Evolutionary conservation across 1,284 basidiomycete genomes (phyloP), one percentile per base, ranked within the genome.

Genomic region (Trichosporon sp.): DNA sequence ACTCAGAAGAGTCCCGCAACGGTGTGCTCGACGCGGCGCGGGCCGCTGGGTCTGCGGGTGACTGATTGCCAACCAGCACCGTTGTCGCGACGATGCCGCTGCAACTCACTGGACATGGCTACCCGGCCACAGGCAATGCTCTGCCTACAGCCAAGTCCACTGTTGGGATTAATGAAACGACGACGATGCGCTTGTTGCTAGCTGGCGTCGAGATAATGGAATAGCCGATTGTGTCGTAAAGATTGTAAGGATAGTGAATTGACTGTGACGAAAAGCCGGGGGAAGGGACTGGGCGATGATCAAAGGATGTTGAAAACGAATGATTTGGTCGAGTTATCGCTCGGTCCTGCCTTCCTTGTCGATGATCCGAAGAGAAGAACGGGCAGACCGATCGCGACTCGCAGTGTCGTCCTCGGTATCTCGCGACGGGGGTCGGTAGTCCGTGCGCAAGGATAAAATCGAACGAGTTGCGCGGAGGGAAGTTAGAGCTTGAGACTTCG

Each of bases 61-160:
- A 63, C 31, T 54, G 51, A 54, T 54, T 19, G 51, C 21, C 51
- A 19, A 19, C 43, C n/a, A 46, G 43, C 16, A n/a, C 19, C 19
- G 4, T 4, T 35, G 16, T 35, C n/a, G 32, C 35, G 6, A 32
- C 16, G 16, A 31, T 1, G 31, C 31, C 12, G 14, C 8, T 40
- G 38, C 38, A 12, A 63, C 59, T 63, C 59, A 63, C 59, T 35
- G 59, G 59, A 63, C 59, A 63, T 63, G 59, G 59, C 59, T 37
- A 35, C 59, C 32, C 16, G 59, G 59, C 59, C 59, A 63, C 59
- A 37, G 59, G 59, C 59, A 63, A 63, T 32, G 31, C 21, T 35
- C 32, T 63, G 59, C 59, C 59, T 63, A 32, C 59, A 63, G 59
- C 59, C 59, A 63, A 63, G 59, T 63, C 59, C 59, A 63, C 59